Evolutionary conservation across 202 grass and related monocot genomes (phyloP).

Genomic region (Panicum hallii): DNA sequence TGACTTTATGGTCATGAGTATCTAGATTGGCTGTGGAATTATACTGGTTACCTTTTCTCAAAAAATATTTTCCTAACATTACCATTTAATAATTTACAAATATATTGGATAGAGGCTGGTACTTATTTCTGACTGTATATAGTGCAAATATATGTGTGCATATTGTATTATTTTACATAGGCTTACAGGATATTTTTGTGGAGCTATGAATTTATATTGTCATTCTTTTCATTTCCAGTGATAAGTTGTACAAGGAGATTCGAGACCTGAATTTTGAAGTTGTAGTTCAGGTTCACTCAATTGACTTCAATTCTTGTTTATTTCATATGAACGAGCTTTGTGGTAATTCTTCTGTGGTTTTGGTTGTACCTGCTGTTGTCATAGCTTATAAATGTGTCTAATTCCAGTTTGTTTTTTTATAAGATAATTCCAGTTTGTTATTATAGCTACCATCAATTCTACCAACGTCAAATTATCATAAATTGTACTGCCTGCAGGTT

Average conservation of each 20-base stretch:
- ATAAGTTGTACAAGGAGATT: slow-evolving; percentile 99
- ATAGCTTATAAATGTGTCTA: background rate
- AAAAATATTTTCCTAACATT: background rate
- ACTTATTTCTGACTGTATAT: background rate
- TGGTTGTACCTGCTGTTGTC: background rate
- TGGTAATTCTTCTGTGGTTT: background rate
- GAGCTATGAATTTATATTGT: slow-evolving; percentile 1
- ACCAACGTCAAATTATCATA: slow-evolving; percentile 22
- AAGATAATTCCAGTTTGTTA: background rate
- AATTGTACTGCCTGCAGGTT: slow-evolving; percentile 63
- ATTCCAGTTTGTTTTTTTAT: background rate
- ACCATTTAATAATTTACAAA: background rate
- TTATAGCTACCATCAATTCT: slow-evolving; percentile 25
- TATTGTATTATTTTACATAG: background rate
- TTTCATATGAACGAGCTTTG: slow-evolving; percentile 16
- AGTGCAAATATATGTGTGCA: background rate
- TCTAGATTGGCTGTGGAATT: slow-evolving; percentile 18
- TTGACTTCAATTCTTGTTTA: slow-evolving; percentile 1
- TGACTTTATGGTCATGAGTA: slow-evolving; percentile 5
- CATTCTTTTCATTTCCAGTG: slow-evolving; percentile 57
- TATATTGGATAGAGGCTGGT: background rate
- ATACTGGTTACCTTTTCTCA: background rate
- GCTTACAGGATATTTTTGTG: slow-evolving; percentile 4
- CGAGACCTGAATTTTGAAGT: slow-evolving; percentile 97
- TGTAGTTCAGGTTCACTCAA: slow-evolving; percentile 80